Evolutionary conservation across 768 basidiomycete genomes (phyloP).

Genomic region (Leccinum imitatum): DNA sequence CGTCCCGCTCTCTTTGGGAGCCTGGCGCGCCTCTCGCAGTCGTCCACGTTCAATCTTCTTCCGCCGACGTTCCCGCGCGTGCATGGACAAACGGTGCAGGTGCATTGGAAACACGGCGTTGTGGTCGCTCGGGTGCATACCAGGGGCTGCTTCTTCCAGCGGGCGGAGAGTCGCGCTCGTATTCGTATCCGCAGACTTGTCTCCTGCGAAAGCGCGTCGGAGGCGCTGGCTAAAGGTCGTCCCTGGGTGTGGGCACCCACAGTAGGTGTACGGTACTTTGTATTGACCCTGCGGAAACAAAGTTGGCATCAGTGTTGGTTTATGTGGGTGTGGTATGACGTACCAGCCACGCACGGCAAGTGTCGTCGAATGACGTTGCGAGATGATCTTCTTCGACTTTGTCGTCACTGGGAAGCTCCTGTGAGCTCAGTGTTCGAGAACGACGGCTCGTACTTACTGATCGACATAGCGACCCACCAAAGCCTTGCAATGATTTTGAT

Average conservation of each 20-base stretch:
- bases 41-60: too few relatives aligned
- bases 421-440: too few relatives aligned
- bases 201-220: conserved; percentile 1
- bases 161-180: conserved; percentile 30
- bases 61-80: too few relatives aligned
- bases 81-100: neutral
- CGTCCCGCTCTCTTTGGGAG: too few relatives aligned
- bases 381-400: conserved; percentile 48
- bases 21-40: too few relatives aligned
- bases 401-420: conserved; percentile 43
- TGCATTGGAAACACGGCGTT: conserved; percentile 42
- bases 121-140: conserved; percentile 56
- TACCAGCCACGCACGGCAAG: conserved; percentile 49
- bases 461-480: conserved; percentile 49
- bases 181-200: conserved; percentile 9
- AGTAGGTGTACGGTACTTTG: conserved; percentile 52
- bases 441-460: conserved; percentile 40
- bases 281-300: conserved; percentile 40
- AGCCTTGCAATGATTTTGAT: conserved; percentile 40
- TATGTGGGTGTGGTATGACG: conserved; percentile 6
- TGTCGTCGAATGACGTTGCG: conserved; percentile 47
- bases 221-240: conserved; percentile 33
- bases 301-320: neutral
- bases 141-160: conserved; percentile 34
- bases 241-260: conserved; percentile 54